A percentile compares a stretch with the other conserved stretches of the same genome.
Evolutionary conservation across 208 protist genomes (phyloP).

Genomic region (Leishmania arabica): DNA sequence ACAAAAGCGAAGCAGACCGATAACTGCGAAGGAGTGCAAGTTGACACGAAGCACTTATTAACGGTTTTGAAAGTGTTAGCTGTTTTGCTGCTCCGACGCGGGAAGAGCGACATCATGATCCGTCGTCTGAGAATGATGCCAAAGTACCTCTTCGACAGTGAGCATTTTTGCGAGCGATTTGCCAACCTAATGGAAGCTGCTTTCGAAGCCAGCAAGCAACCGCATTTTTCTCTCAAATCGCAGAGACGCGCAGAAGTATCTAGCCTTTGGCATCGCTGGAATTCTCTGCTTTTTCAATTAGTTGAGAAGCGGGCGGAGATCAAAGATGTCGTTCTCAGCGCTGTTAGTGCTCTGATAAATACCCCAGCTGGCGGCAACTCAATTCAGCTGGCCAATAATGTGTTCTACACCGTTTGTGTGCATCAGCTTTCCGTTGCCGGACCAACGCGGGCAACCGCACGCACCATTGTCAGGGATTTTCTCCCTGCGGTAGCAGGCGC

Average conservation of each 20-base stretch:
- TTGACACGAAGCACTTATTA: background rate
- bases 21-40: background rate
- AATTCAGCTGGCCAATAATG: conserved; percentile 4
- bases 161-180: conserved; percentile 16
- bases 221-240: conserved; percentile 13
- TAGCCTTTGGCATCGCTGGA: conserved; percentile 21
- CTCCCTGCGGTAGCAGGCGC: conserved; percentile 7
- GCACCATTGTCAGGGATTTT: conserved; percentile 19
- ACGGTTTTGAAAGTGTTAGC: conserved; percentile 2
- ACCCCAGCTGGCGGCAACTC: background rate
- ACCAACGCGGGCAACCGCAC: background rate
- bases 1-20: conserved; percentile 9
- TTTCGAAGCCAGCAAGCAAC: conserved; percentile 8
- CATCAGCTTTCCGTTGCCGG: conserved; percentile 13
- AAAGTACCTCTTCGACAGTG: conserved; percentile 16
- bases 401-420: conserved; percentile 30
- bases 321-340: conserved; percentile 5
- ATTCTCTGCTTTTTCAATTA: conserved; percentile 11
- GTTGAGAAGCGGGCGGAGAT: conserved; percentile 15
- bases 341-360: conserved; percentile 10
- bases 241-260: conserved; percentile 9
- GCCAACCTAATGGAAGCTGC: conserved; percentile 1
- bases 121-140: conserved; percentile 12
- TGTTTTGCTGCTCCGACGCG: conserved; percentile 13
- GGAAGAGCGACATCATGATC: conserved; percentile 5